phyloP scores from a whole-genome alignment of 2,329 filamentous ascomycete species.

The Didymella segeticola region DNA sequence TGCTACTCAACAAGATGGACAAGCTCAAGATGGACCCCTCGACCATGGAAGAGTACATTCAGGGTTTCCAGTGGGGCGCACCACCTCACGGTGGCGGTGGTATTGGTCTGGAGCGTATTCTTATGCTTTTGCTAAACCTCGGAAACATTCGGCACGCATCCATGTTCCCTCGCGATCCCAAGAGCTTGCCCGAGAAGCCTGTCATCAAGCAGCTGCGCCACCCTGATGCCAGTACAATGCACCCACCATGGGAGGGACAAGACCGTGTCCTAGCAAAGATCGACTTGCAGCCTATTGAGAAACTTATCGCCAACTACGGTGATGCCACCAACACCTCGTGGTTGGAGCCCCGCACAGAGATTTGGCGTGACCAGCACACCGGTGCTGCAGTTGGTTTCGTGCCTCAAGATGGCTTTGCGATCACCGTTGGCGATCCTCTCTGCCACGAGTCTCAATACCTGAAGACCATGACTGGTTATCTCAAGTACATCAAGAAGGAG shows the following conservation, averaged over 20 bases:
- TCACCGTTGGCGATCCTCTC: conserved; percentile 86
- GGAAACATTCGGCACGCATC: conserved; percentile 90
- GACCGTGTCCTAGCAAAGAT: conserved; percentile 55
- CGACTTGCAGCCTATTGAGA: conserved; percentile 76
- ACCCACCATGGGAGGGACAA: conserved; percentile 67
- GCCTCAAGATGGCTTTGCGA: conserved; percentile 75
- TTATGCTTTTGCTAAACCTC: conserved; percentile 84
- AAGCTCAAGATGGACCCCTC: conserved; percentile 76
- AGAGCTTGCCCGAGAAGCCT: conserved; percentile 77
- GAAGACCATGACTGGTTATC: conserved; percentile 74
- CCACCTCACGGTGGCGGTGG: conserved; percentile 90
- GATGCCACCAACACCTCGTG: conserved; percentile 94
- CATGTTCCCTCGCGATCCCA: conserved; percentile 86
- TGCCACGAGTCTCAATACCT: conserved; percentile 80
- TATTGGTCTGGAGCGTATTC: conserved; percentile 85
- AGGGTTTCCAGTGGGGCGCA: conserved; percentile 85
- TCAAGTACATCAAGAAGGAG: conserved; percentile 76
- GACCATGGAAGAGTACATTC: conserved; percentile 90
- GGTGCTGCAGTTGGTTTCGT: conserved; percentile 88
- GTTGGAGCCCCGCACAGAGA: conserved; percentile 85
- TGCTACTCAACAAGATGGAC: conserved; percentile 80
- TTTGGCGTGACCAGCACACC: conserved; percentile 81
- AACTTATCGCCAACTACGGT: conserved; percentile 93
- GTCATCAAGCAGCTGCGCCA: conserved; percentile 73
- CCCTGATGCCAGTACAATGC: conserved; percentile 83